A percentile compares a stretch with the other conserved stretches of the same genome.
phyloP scores from a whole-genome alignment of 2,329 filamentous ascomycete species.

The Pseudogymnoascus sp. region DNA sequence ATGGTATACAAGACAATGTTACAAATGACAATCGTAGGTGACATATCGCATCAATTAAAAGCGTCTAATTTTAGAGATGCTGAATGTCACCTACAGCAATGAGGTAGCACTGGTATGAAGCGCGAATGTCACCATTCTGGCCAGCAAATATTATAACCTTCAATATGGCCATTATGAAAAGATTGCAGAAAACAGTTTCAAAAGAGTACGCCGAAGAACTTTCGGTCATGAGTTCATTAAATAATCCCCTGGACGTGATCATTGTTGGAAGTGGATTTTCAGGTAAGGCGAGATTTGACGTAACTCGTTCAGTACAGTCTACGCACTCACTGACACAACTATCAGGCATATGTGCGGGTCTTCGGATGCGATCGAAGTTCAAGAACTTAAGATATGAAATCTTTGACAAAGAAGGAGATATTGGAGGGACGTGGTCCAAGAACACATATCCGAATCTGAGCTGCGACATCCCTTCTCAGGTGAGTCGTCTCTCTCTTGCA shows the following conservation, averaged over 20 bases:
- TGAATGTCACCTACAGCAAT: not conserved
- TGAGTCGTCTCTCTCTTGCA: not conserved
- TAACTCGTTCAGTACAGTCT: not conserved
- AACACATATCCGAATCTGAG: slow-evolving; percentile 22
- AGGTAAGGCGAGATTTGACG: not conserved
- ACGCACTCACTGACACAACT: not conserved
- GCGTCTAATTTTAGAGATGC: not conserved
- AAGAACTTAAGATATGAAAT: slow-evolving; percentile 14
- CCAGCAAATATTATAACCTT: not conserved
- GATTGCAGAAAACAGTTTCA: not conserved
- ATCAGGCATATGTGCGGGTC: not conserved
- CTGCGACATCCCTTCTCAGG: slow-evolving; percentile 27
- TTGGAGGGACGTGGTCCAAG: slow-evolving; percentile 25
- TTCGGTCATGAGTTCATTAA: not conserved
- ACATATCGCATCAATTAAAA: not conserved
- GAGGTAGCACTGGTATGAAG: not conserved
- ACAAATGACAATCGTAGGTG: not conserved
- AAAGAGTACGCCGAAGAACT: not conserved
- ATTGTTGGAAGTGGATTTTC: not conserved
- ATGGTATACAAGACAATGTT: not conserved
- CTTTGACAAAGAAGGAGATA: slow-evolving; percentile 23
- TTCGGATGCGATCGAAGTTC: not conserved
- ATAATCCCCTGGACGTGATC: not conserved
- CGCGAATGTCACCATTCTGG: not conserved
- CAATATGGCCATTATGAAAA: not conserved